phyloP scores from a whole-genome alignment of 2,329 filamentous ascomycete species.

The Hymenoscyphus infarciens region DNA sequence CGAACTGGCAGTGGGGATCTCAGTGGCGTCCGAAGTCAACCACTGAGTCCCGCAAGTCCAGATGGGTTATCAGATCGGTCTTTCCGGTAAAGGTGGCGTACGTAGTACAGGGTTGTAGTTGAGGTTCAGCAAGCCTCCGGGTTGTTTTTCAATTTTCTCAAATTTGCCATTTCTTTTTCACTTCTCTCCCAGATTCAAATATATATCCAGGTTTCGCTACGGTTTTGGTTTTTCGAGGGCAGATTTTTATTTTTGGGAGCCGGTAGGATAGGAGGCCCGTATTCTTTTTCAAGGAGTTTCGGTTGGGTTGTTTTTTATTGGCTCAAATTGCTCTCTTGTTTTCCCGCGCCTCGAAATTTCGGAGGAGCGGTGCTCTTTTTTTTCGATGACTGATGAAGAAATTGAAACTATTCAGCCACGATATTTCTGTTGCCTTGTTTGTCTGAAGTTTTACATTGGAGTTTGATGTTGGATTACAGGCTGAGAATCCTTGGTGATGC shows the following conservation, averaged over 20 bases:
- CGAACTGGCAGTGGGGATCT: conserved; percentile 84
- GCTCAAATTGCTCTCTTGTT: not conserved
- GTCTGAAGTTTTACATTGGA: not conserved
- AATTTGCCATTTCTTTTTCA: not conserved
- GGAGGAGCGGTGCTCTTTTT: not conserved
- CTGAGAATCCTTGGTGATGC: not conserved
- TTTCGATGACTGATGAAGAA: not conserved
- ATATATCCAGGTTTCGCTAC: not conserved
- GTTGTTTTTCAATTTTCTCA: not conserved
- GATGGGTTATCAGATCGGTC: conserved; percentile 30
- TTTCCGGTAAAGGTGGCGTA: conserved; percentile 21
- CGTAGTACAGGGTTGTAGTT: not conserved
- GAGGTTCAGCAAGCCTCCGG: not conserved
- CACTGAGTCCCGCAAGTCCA: conserved; percentile 54
- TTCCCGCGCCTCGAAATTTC: not conserved
- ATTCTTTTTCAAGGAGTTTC: not conserved
- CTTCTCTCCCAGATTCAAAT: not conserved
- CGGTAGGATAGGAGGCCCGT: not conserved
- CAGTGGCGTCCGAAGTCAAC: conserved; percentile 51
- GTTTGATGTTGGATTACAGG: not conserved
- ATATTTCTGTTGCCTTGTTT: not conserved
- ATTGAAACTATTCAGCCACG: conserved; percentile 2
- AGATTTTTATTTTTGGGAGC: not conserved
- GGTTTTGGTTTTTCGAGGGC: not conserved
- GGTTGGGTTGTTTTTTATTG: not conserved